A percentile compares a stretch with the other conserved stretches of the same genome.
These are phyloP conservation scores for Xylariaceae sp. DNA, from an alignment of 2,329 filamentous ascomycete species.

Conservation along the genomic window DNA sequence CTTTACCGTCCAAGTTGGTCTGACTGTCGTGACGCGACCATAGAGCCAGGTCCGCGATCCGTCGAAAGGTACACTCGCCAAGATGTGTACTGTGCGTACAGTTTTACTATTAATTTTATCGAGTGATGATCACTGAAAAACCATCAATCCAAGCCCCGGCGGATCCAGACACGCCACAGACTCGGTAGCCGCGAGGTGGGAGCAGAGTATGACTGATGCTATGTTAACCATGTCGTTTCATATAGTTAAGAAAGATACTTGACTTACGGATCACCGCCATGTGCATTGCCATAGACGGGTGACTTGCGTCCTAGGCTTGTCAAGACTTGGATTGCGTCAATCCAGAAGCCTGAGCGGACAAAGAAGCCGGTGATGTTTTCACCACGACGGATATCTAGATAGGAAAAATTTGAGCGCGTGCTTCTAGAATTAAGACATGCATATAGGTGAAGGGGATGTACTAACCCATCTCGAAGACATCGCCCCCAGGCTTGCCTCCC, in stretches of 20 bases:
- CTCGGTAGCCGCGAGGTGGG: conserved; percentile 80
- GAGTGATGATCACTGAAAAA: conserved; percentile 75
- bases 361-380: conserved; percentile 87
- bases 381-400: conserved; percentile 79
- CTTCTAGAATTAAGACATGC: neutral
- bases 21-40: too few relatives aligned
- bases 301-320: conserved; percentile 87
- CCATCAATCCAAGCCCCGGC: conserved; percentile 79
- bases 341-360: conserved; percentile 73
- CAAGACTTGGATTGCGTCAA: conserved; percentile 85
- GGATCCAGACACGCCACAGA: conserved; percentile 83
- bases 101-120: conserved; percentile 37
- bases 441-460: conserved; percentile 13
- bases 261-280: conserved; percentile 77
- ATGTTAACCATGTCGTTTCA: conserved; percentile 13
- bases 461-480: conserved; percentile 74
- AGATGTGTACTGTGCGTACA: conserved; percentile 2
- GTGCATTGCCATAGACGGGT: conserved; percentile 74
- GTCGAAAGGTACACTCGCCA: too few relatives aligned
- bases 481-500: conserved; percentile 64
- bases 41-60: too few relatives aligned
- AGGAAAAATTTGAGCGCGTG: conserved; percentile 8
- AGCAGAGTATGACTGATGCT: conserved; percentile 74
- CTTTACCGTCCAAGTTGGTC: too few relatives aligned
- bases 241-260: neutral